Evolutionary conservation across 2,329 filamentous ascomycete genomes (phyloP).

Genomic region (Calonectria pseudoreteaudii): DNA sequence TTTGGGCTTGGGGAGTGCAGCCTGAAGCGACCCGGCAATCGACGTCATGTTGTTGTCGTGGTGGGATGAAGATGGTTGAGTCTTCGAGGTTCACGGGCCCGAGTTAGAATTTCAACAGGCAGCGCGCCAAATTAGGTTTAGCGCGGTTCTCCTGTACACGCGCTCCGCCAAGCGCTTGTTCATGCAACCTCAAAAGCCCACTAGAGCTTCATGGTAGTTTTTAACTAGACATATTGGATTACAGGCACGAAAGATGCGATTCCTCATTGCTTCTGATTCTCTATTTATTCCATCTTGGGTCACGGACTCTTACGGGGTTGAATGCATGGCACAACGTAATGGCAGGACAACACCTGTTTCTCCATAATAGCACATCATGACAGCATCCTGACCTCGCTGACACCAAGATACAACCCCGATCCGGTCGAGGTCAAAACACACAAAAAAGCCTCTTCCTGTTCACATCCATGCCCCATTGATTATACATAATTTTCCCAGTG

Average conservation of each 20-base stretch:
- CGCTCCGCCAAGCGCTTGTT: constrained; percentile 10
- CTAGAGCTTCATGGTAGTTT: not conserved
- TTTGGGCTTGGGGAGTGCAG: constrained; percentile 87
- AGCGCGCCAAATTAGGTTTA: constrained; percentile 45
- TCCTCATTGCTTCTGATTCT: not conserved
- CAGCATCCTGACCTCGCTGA: constrained; percentile 32
- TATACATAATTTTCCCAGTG: constrained; percentile 45
- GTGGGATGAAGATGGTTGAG: constrained; percentile 37
- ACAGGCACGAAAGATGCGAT: not conserved
- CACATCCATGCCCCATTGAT: constrained; percentile 41
- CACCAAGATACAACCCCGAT: constrained; percentile 27
- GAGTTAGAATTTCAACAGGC: constrained; percentile 49
- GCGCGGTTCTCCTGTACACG: constrained; percentile 29
- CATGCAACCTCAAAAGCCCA: constrained; percentile 5
- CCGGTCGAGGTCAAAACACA: constrained; percentile 26
- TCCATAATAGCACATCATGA: constrained; percentile 38
- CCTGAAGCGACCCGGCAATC: constrained; percentile 78
- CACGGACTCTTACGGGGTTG: not conserved
- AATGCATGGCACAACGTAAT: constrained; percentile 10
- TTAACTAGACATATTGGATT: not conserved
- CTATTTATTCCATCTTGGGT: not conserved
- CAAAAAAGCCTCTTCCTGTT: constrained; percentile 21
- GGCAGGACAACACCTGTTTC: constrained; percentile 24
- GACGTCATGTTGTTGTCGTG: constrained; percentile 66
- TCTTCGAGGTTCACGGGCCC: constrained; percentile 34